phyloP scores from a whole-genome alignment of 345 rosid genomes.

The Arabidopsis thaliana region TAIR10.1 NC_003075.7:936501-937000 shows the following conservation, averaged over 20 bases:
- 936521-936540: conserved; percentile 51
- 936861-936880: conserved; percentile 57
- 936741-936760: conserved; percentile 10
- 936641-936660: conserved; percentile 41
- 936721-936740: conserved; percentile 39
- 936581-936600: conserved; percentile 45
- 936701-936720: conserved; percentile 39
- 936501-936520: conserved; percentile 88
- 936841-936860: conserved; percentile 48
- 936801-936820: conserved; percentile 36
- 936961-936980: conserved; percentile 30
- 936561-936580: conserved; percentile 46
- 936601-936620: conserved; percentile 38
- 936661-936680: conserved; percentile 46
- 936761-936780: conserved; percentile 32
- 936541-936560: conserved; percentile 56
- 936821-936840: conserved; percentile 44
- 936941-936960: conserved; percentile 29
- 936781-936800: conserved; percentile 28
- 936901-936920: conserved; percentile 44
- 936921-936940: conserved; percentile 41
- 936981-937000: conserved; percentile 46
- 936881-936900: conserved; percentile 50
- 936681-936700: conserved; percentile 38
- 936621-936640: conserved; percentile 40